Percentiles rank a stretch among this genome's conserved stretches.
phyloP scores from a whole-genome alignment of 1,284 basidiomycete species.

The Ceratobasidium sp. region DNA sequence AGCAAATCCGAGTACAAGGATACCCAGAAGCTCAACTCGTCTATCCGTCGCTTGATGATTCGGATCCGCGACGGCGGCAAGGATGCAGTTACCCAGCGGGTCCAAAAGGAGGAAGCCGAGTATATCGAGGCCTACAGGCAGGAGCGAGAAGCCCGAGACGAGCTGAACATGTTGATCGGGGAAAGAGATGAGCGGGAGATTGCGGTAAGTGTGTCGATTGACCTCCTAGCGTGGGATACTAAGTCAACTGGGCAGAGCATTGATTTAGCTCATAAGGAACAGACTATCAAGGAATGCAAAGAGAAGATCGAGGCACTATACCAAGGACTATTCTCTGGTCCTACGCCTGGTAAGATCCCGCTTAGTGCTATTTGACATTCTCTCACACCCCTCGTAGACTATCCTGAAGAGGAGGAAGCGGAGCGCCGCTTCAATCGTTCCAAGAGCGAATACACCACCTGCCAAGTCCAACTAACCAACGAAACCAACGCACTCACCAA shows the following conservation, averaged over 20 bases:
- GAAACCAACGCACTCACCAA: constrained; percentile 8
- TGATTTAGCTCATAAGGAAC: neutral
- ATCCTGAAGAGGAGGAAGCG: constrained; percentile 32
- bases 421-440: neutral
- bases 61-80: constrained; percentile 19
- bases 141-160: constrained; percentile 22
- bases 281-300: neutral
- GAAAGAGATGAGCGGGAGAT: constrained; percentile 17
- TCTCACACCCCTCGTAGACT: neutral
- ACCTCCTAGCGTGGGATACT: neutral
- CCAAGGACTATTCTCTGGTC: constrained; percentile 22
- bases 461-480: neutral
- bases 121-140: constrained; percentile 8
- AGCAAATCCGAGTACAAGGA: constrained; percentile 39
- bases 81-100: constrained; percentile 9
- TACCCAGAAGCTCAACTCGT: constrained; percentile 14
- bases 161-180: constrained; percentile 7
- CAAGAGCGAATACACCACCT: neutral
- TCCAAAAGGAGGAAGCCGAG: constrained; percentile 22
- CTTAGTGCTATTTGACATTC: neutral
- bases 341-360: constrained; percentile 14
- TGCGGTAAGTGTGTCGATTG: constrained; percentile 1
- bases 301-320: constrained; percentile 24
- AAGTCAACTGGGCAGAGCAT: neutral
- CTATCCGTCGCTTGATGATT: constrained; percentile 5